These are phyloP conservation scores for Atalantia buxifolia DNA, from an alignment of 345 rosid genomes.

Conservation along the genomic window DNA sequence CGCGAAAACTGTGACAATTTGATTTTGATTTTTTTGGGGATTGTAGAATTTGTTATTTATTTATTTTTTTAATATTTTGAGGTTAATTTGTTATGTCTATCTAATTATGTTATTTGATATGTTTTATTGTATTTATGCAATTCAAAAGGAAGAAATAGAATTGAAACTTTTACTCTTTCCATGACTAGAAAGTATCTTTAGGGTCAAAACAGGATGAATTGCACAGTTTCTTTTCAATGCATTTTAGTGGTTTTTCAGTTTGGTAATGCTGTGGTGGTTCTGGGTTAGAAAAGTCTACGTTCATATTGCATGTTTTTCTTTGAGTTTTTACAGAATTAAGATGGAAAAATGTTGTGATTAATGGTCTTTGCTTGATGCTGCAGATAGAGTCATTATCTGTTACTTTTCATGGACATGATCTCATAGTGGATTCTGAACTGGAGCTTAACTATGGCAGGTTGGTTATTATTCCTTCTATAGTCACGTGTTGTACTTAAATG, in stretches of 20 bases:
- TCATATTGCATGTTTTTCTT: not conserved
- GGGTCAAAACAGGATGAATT: not conserved
- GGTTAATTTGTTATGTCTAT: too few relatives aligned
- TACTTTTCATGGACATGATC: constrained; percentile 96
- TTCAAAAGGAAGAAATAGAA: too few relatives aligned
- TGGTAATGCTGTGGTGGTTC: not conserved
- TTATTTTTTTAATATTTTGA: too few relatives aligned
- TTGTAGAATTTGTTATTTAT: too few relatives aligned
- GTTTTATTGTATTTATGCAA: too few relatives aligned
- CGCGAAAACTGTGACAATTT: too few relatives aligned
- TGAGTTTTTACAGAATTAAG: not conserved
- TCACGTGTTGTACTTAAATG: not conserved
- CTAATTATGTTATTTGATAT: too few relatives aligned
- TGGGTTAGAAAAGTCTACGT: not conserved
- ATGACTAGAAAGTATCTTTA: not conserved
- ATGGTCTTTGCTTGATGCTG: constrained; percentile 16
- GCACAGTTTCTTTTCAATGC: not conserved
- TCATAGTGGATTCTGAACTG: constrained; percentile 84
- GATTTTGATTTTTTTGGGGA: too few relatives aligned
- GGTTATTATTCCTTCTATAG: not conserved
- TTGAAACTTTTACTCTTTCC: too few relatives aligned
- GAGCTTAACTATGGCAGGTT: constrained; percentile 98
- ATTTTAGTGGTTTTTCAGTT: not conserved
- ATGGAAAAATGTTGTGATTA: not conserved
- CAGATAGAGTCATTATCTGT: constrained; percentile 97